Evolutionary conservation across 2,329 filamentous ascomycete genomes (phyloP), one percentile per base, ranked within the genome.

Genomic region (Rhytidhysteron rufulum): DNA sequence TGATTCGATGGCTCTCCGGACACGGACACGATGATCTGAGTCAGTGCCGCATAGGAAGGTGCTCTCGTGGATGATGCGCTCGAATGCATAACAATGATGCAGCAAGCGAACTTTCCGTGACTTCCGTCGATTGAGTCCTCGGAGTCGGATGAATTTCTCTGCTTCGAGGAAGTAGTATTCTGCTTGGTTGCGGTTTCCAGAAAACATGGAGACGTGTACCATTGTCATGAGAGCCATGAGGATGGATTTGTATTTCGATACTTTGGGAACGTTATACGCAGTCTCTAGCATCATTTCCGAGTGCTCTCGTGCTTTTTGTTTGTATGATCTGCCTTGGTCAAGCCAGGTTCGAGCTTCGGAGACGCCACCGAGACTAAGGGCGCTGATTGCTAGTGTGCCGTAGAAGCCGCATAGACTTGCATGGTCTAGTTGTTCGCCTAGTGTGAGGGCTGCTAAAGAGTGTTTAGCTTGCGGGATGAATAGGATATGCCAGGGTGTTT

Each of bases 81-180:
- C 55, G 36, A 68, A 71, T 0, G 65, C 68, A 42, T 74, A 74
- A 52, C 70, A 71, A 41, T 74, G 70, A 42, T 74, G 72, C 0
- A 75, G 49, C 0, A 74, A 47, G 2, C 71, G 65, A 1, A 65
- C 53, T 16, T 70, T 68, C 13, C 68, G 63, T 2, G 70, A 68
- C 29, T 70, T 71, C 6, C 49, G 53, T 4, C 60, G 60, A 5
- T 57, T 54, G 1, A 73, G 43, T 0, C 71, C 69, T 18, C 55
- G 55, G 4, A 68, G 35, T 2, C 65, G 63, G 4, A 73, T 71
- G 10, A 72, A 62, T 2, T 66, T 61, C 43, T 73, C 70, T 0
- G 69, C 68, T 35, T 72, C 70, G 0, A 73, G 44, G 11, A 69
- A 56, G 31, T 65, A 70, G 17, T 51, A 62, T 31, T 67, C 61